Conservation (phyloP, 495 filamentous ascomycete genomes). For the Penicillium ucsense region DNA sequence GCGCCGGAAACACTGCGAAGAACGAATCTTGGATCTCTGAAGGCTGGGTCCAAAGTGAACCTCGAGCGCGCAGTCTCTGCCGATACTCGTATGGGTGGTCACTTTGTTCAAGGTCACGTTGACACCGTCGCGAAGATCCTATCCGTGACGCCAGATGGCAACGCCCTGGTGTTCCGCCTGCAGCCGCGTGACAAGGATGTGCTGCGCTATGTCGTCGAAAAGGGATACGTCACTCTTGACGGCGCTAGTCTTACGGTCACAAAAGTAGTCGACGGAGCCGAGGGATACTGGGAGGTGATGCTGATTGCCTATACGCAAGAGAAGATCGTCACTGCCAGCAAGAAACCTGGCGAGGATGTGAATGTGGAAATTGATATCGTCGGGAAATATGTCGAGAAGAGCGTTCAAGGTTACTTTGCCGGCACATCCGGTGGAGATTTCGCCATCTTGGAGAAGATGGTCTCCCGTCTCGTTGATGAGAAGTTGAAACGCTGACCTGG, state of each 20-base stretch:
- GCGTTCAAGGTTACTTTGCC: conserved; percentile 51
- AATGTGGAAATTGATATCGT: conserved; percentile 99
- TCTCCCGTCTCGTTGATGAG: conserved; percentile 67
- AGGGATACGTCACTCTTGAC: conserved; percentile 92
- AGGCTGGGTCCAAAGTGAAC: conserved; percentile 56
- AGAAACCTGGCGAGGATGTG: conserved; percentile 74
- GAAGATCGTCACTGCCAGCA: conserved; percentile 72
- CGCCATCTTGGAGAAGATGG: conserved; percentile 74
- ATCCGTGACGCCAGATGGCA: conserved; percentile 64
- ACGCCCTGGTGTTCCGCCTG: conserved; percentile 79
- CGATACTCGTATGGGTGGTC: conserved; percentile 71
- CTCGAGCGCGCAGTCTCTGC: conserved; percentile 87
- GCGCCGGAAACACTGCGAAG: conserved; percentile 94
- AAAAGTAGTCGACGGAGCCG: conserved; percentile 56
- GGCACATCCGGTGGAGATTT: conserved; percentile 42
- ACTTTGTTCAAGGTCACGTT: conserved; percentile 83
- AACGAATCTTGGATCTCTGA: conserved; percentile 76
- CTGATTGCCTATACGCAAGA: conserved; percentile 97
- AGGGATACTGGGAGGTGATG: conserved; percentile 96
- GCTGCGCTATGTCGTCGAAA: conserved; percentile 82
- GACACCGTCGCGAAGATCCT: conserved; percentile 74
- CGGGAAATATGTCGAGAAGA: conserved; percentile 99
- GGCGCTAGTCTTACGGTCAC: conserved; percentile 95
- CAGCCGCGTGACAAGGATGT: conserved; percentile 55
- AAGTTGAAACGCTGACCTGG: conserved; percentile 40